Evolutionary conservation across 495 filamentous ascomycete species (phyloP), one percentile per base, ranked within the genome.

Genomic region (Xylaria palmicola): DNA sequence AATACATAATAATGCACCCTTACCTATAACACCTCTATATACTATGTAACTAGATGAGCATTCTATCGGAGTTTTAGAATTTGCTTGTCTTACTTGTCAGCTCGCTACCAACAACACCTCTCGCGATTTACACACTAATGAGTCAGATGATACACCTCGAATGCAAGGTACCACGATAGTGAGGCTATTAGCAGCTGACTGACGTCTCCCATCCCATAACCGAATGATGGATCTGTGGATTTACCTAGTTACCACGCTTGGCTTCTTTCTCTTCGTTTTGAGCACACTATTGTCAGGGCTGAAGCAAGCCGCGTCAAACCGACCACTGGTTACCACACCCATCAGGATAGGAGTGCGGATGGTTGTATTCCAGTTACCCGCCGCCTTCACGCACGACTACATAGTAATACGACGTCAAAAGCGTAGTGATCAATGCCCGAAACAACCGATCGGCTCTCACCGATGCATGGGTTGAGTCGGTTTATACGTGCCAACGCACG

Each of bases 101-200:
- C 56, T 59, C 56, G 56, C 44, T 59, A 59, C 56, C 56, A 29
- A n/a, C 6, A 26, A 39, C 2, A 22, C 29, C 24, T 47, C 10
- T 30, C 41, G 13, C 17, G 27, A 30, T 30, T 24, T 53, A 29
- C 4, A 53, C 17, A 39, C 13, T 55, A 4, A 29, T 27, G 39
- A 44, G 39, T 56, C 53, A 56, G 53, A 56, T 56, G 53, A 56
- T 15, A 44, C 53, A 9, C 53, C 19, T 43, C n/a, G 22, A 24
- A 56, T 39, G 39, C 39, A 56, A 43, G 53, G 51, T 41, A 55
- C 51, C 34, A 36, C 37, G 51, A 30, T 40, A 29, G 20, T 55
- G 51, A 34, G 34, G 48, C 48, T n/a, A n/a, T n/a, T n/a, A n/a
- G n/a, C n/a, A n/a, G n/a, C n/a, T 51, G 20, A 29, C 29, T 51